Conservation (phyloP, 1,139 yeast genomes). For the Candida neerlandica region DNA sequence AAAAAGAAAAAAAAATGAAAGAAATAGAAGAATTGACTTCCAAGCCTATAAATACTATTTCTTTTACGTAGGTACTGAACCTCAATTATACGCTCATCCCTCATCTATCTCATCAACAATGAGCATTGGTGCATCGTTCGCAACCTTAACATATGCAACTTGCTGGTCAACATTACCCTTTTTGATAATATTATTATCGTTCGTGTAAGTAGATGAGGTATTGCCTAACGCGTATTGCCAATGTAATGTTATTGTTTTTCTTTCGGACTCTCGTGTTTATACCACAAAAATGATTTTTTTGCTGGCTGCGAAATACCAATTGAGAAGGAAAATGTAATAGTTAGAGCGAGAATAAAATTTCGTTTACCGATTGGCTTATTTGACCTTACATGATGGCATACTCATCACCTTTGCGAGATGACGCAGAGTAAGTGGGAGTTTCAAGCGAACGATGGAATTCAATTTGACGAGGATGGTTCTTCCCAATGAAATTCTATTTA, state of each 20-base stretch:
- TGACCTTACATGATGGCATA: not conserved
- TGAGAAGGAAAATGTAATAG: conserved; percentile 10
- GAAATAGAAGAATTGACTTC: not conserved
- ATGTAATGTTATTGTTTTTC: not conserved
- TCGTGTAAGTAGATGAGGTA: not conserved
- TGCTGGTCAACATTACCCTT: conserved; percentile 1
- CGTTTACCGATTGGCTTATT: not conserved
- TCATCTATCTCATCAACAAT: not conserved
- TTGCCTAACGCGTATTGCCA: not conserved
- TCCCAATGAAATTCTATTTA: too few relatives aligned
- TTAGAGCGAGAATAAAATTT: not conserved
- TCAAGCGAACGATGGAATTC: not conserved
- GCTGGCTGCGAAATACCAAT: conserved; percentile 14
- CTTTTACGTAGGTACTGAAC: not conserved
- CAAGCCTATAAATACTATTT: not conserved
- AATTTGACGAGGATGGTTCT: not conserved
- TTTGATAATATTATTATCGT: not conserved
- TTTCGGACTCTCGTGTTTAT: conserved; percentile 15
- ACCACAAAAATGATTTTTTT: conserved; percentile 9
- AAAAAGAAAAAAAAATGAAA: not conserved
- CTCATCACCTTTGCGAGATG: not conserved
- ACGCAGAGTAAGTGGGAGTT: not conserved
- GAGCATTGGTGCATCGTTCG: not conserved
- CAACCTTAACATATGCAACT: not conserved
- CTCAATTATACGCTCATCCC: not conserved